A percentile compares a stretch with the other conserved stretches of the same genome.
Evolutionary conservation across 2,329 filamentous ascomycete genomes (phyloP).

Genomic region (Periconia macrospinosa): DNA sequence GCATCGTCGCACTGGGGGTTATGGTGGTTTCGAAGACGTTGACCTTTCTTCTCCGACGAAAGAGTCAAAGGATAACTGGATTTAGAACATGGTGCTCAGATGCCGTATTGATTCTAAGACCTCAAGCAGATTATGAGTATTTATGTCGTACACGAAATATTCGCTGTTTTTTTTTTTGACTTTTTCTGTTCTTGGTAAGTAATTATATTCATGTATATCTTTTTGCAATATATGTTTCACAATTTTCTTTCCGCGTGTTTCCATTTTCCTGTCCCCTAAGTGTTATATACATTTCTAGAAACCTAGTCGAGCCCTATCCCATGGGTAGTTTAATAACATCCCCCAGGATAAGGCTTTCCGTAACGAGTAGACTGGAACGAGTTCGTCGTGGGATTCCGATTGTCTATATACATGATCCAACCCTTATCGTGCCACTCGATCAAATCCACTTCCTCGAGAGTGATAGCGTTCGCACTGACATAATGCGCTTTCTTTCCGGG

Average conservation of each 20-base stretch:
- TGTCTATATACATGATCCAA: constrained; percentile 36
- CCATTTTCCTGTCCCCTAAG: background rate
- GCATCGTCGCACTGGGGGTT: background rate
- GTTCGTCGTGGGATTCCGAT: constrained; percentile 4
- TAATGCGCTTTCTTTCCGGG: constrained; percentile 26
- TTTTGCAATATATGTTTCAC: background rate
- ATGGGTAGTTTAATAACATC: constrained; percentile 1
- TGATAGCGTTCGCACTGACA: constrained; percentile 38
- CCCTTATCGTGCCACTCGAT: constrained; percentile 37
- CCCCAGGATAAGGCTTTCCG: constrained; percentile 6
- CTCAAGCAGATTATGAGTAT: no score
- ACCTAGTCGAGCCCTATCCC: background rate
- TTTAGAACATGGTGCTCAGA: background rate
- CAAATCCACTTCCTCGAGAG: constrained; percentile 33
- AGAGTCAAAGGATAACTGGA: no score
- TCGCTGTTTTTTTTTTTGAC: background rate
- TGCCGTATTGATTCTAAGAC: background rate
- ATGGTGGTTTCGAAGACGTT: background rate
- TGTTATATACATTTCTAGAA: background rate
- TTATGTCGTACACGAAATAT: background rate
- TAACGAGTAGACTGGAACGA: background rate
- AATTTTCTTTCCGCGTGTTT: background rate
- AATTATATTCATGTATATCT: background rate
- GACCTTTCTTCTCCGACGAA: background rate
- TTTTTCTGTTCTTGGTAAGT: background rate